A percentile compares a stretch with the other conserved stretches of the same genome.
Evolutionary conservation across 2,329 filamentous ascomycete species (phyloP).

Genomic region (Leptographium lundbergii): DNA sequence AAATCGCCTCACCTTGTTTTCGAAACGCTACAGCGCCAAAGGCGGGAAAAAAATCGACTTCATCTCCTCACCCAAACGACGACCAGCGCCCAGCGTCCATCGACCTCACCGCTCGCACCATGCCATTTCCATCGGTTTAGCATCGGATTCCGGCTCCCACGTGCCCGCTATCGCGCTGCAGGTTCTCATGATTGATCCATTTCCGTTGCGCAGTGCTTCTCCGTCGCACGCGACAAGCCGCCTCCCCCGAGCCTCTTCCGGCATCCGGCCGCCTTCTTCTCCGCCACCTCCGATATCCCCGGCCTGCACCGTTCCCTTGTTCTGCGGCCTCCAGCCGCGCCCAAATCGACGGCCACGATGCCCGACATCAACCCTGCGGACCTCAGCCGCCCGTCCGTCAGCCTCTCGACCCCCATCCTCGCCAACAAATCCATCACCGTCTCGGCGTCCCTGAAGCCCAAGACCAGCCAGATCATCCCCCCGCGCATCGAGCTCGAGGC

Average conservation of each 20-base stretch:
- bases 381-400: slow-evolving; percentile 47
- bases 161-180: slow-evolving; percentile 21
- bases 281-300: slow-evolving; percentile 8
- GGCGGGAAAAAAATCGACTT: background rate
- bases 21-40: background rate
- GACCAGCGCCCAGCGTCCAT: background rate
- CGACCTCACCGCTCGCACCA: slow-evolving; percentile 21
- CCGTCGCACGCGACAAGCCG: slow-evolving; percentile 31
- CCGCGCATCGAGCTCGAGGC: slow-evolving; percentile 56
- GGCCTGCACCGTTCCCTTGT: background rate
- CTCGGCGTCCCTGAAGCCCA: slow-evolving; percentile 39
- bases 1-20: background rate
- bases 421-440: slow-evolving; percentile 44
- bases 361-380: slow-evolving; percentile 61
- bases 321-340: background rate
- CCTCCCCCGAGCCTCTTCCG: slow-evolving; percentile 1
- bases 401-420: slow-evolving; percentile 45
- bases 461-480: slow-evolving; percentile 50
- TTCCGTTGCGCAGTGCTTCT: slow-evolving; percentile 31
- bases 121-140: slow-evolving; percentile 32
- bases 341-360: slow-evolving; percentile 27
- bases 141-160: slow-evolving; percentile 29
- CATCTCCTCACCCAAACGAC: background rate
- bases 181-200: slow-evolving; percentile 30
- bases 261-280: slow-evolving; percentile 16